Evolutionary conservation across 257 asterid species (phyloP), one percentile per base, ranked within the genome.

Genomic region (Primulina huaijiensis): DNA sequence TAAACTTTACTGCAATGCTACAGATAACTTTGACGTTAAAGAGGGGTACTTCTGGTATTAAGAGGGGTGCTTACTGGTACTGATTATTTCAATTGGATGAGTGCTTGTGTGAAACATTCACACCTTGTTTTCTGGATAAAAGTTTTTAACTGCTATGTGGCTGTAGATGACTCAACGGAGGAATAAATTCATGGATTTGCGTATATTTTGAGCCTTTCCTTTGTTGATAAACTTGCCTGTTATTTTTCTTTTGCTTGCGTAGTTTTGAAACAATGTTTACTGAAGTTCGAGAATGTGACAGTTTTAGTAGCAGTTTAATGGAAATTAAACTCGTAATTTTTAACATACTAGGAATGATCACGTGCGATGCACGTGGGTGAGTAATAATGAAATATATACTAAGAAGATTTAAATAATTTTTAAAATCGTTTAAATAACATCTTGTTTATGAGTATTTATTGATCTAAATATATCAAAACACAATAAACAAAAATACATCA

Each of bases 71-170:
- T 65, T 4, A 57, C 17, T 37, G 40, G 52, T 62, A 25, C 29
- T 58, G 34, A 68, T 35, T 27, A 23, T 21, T 27, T 29, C 55
- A 53, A 25, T 38, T 61, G 30, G 40, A 60, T 75, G 62, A 62
- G 55, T 65, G 63, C 40, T 21, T 21, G 23, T 37, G 57, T 20
- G 17, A 52, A 57, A 40, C 62, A 40, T 55, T 2, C 10, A 4
- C 53, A 35, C 43, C 50, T 38, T 29, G 30, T 40, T 62, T 6
- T 70, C 59, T 60, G 31, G 7, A 38, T 3, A 8, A 17, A 64
- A 35, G 19, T 0, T 16, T 62, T 25, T 21, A 21, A 21, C 23
- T 21, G 23, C 23, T 21, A 21, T 21, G 23, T 21, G 23, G 23
- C 52, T 40, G 52, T 40, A 40, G 52, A 40, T 6, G n/a, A 40